Evolutionary conservation across 495 filamentous ascomycete genomes (phyloP).

Genomic region (Xylaria sp.): DNA sequence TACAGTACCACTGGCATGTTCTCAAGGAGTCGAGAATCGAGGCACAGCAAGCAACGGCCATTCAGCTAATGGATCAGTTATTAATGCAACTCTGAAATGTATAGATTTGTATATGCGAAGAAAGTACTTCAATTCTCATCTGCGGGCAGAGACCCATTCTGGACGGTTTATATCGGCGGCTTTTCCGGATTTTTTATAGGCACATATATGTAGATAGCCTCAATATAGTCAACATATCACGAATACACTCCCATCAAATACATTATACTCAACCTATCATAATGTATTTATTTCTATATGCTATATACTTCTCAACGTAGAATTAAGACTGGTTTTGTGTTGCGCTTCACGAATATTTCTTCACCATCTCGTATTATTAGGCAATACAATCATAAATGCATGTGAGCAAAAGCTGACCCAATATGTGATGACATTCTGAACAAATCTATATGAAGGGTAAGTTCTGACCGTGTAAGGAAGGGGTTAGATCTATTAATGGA

Average conservation of each 20-base stretch:
- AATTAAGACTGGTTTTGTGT: not conserved
- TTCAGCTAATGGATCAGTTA: conserved; percentile 35
- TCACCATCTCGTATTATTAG: too few relatives aligned
- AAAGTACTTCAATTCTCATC: not conserved
- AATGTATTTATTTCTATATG: not conserved
- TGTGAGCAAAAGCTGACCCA: not conserved
- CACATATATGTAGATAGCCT: not conserved
- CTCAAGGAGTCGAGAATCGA: conserved; percentile 30
- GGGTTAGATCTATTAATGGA: not conserved
- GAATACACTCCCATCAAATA: not conserved
- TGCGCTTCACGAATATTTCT: too few relatives aligned
- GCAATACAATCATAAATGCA: not conserved
- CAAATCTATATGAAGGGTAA: not conserved
- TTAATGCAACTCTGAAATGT: not conserved
- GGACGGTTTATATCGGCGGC: not conserved
- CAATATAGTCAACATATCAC: not conserved
- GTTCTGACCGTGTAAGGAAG: not conserved
- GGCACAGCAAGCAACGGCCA: conserved; percentile 25
- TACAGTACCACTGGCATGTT: conserved; percentile 33
- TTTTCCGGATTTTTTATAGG: not conserved
- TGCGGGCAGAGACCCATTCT: not conserved
- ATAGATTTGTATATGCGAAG: not conserved
- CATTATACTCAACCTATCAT: not conserved
- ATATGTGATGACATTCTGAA: not conserved
- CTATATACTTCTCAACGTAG: not conserved